Percentiles rank a stretch among this genome's conserved stretches.
phyloP scores from a whole-genome alignment of 352 stramenopile genomes.

The Phytophthora litchii region DNA sequence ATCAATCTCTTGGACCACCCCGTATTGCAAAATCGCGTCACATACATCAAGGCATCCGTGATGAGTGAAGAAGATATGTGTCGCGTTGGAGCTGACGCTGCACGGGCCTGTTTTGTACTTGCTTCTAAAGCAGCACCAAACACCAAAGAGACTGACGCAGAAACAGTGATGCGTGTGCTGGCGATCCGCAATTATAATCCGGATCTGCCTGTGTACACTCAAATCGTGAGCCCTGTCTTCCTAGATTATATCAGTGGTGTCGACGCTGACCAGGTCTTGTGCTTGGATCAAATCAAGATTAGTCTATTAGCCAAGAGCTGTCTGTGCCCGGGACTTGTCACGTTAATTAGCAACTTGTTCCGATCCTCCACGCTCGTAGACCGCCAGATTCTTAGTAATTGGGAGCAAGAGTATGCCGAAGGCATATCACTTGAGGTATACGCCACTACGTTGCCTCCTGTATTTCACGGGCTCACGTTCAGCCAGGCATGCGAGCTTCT shows the following conservation, averaged over 20 bases:
- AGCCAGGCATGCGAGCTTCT: constrained; percentile 55
- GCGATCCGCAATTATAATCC: constrained; percentile 69
- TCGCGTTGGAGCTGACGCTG: constrained; percentile 56
- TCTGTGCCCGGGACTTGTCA: constrained; percentile 60
- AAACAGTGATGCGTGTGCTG: constrained; percentile 65
- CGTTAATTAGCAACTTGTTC: constrained; percentile 69
- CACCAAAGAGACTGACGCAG: constrained; percentile 46
- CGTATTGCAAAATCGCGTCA: constrained; percentile 61
- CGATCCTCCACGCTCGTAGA: constrained; percentile 46
- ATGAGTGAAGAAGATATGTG: constrained; percentile 73
- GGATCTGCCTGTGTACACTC: constrained; percentile 60
- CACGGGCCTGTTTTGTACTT: constrained; percentile 62
- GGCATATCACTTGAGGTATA: constrained; percentile 67
- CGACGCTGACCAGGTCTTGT: constrained; percentile 59
- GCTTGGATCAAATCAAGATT: constrained; percentile 69
- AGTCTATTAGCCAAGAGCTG: constrained; percentile 69
- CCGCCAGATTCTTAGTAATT: constrained; percentile 28
- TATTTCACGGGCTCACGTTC: constrained; percentile 59
- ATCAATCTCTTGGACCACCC: constrained; percentile 64
- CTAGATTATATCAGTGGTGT: constrained; percentile 64
- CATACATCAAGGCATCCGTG: constrained; percentile 70
- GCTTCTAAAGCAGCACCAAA: constrained; percentile 54
- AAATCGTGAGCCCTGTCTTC: constrained; percentile 62
- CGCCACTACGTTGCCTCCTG: constrained; percentile 46
- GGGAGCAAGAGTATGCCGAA: constrained; percentile 61